These are phyloP conservation scores for Hericium erinaceus DNA, from an alignment of 768 basidiomycete species.

Conservation along the genomic window DNA sequence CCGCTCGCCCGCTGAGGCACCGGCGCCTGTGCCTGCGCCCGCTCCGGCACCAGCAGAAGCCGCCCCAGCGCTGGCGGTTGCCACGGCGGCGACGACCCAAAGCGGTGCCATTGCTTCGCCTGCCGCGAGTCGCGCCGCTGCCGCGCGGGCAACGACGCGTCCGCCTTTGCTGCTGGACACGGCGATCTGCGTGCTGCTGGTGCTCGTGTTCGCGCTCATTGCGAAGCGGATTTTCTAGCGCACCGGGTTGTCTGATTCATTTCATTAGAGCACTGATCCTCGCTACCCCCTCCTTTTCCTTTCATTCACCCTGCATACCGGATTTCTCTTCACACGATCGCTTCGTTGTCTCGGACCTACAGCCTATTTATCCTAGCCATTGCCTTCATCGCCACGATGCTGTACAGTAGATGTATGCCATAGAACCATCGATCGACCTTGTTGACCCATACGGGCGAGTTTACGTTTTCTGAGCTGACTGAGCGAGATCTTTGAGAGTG, in stretches of 20 bases:
- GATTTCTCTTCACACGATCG: too few species aligned
- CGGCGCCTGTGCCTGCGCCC: background rate
- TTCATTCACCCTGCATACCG: background rate
- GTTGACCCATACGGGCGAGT: too few species aligned
- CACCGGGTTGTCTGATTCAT: too few species aligned
- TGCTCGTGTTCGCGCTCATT: slow-evolving; percentile 58
- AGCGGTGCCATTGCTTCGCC: too few species aligned
- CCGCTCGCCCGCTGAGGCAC: background rate
- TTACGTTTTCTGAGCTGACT: too few species aligned
- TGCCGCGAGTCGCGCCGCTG: too few species aligned
- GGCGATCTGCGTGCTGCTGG: slow-evolving; percentile 63
- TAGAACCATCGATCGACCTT: too few species aligned
- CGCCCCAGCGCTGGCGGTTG: background rate
- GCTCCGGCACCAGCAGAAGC: background rate
- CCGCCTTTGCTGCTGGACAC: slow-evolving; percentile 65
- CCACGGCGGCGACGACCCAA: background rate
- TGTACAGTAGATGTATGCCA: too few species aligned
- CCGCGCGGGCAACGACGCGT: slow-evolving; percentile 9
- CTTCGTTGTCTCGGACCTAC: too few species aligned
- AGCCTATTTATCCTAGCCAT: too few species aligned
- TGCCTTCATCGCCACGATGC: too few species aligned
- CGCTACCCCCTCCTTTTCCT: background rate
- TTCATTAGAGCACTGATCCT: background rate
- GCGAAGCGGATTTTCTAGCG: slow-evolving; percentile 44
- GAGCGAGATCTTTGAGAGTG: too few species aligned